Evolutionary conservation across 345 rosid genomes (phyloP).

Genomic region (Xanthoceras sorbifolium): DNA sequence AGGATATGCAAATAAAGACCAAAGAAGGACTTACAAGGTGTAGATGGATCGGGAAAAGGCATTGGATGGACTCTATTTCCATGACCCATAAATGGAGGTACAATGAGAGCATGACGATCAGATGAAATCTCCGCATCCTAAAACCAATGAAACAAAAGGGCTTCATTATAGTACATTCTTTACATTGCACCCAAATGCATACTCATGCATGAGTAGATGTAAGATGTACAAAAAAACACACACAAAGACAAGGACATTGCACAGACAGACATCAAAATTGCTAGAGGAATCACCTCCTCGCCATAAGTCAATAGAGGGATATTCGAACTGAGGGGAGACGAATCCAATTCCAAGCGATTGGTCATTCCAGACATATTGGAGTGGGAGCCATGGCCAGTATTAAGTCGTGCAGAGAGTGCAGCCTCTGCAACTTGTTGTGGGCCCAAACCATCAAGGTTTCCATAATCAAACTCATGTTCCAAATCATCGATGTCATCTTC

Average conservation of each 20-base stretch:
- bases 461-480: slow-evolving; percentile 85
- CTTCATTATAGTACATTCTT: slow-evolving; percentile 6
- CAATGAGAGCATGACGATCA: slow-evolving; percentile 85
- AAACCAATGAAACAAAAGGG: slow-evolving; percentile 18
- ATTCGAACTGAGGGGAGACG: slow-evolving; percentile 64
- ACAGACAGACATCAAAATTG: neutral
- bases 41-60: slow-evolving; percentile 65
- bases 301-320: slow-evolving; percentile 90
- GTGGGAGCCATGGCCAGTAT: slow-evolving; percentile 51
- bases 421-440: slow-evolving; percentile 66
- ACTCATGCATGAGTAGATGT: neutral
- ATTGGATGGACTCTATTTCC: slow-evolving; percentile 76
- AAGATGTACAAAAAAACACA: neutral
- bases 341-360: slow-evolving; percentile 63
- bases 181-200: neutral
- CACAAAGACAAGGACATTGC: neutral
- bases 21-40: slow-evolving; percentile 58
- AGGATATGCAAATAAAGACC: neutral
- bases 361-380: slow-evolving; percentile 41
- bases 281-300: slow-evolving; percentile 61
- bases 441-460: slow-evolving; percentile 51
- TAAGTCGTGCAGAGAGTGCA: slow-evolving; percentile 54
- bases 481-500: slow-evolving; percentile 93
- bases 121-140: slow-evolving; percentile 86
- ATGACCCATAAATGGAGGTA: slow-evolving; percentile 70